phyloP scores from a whole-genome alignment of 1,139 yeast genomes.

The Kurtzmaniella quercitrusa region DNA sequence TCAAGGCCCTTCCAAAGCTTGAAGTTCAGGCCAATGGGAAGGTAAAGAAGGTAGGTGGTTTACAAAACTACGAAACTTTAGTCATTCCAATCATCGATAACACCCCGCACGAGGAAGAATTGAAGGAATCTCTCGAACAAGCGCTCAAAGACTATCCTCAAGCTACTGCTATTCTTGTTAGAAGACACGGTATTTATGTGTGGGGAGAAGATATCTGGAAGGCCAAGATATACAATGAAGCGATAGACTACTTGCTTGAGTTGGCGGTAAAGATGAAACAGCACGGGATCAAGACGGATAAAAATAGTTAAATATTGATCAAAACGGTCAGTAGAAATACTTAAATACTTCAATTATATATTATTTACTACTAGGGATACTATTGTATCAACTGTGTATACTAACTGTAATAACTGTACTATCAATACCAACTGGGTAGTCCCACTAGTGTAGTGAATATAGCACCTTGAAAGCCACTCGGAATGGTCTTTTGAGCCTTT shows the following conservation, averaged over 20 bases:
- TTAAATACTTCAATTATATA: no score
- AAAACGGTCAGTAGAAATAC: no score
- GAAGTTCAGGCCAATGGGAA: conserved; percentile 31
- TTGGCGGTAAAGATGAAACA: conserved; percentile 77
- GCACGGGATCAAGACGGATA: conserved; percentile 50
- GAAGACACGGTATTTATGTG: conserved; percentile 91
- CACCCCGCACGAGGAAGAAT: conserved; percentile 82
- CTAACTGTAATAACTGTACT: no score
- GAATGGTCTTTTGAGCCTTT: no score
- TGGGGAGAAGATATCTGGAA: conserved; percentile 95
- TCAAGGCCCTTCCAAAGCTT: conserved; percentile 76
- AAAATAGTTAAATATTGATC: conserved; percentile 18
- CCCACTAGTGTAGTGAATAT: no score
- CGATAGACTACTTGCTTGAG: conserved; percentile 84
- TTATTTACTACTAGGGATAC: no score
- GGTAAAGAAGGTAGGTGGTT: conserved; percentile 58
- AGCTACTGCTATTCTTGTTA: conserved; percentile 80
- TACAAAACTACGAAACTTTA: conserved; percentile 70
- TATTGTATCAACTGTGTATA: no score
- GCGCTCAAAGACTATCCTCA: conserved; percentile 69
- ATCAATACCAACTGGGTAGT: no score
- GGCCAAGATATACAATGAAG: conserved; percentile 90
- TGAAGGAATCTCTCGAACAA: conserved; percentile 61
- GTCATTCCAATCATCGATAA: conserved; percentile 88
- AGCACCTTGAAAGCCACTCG: no score